Conservation (phyloP, 345 rosid species). For the Melastoma malabathricum region DNA sequence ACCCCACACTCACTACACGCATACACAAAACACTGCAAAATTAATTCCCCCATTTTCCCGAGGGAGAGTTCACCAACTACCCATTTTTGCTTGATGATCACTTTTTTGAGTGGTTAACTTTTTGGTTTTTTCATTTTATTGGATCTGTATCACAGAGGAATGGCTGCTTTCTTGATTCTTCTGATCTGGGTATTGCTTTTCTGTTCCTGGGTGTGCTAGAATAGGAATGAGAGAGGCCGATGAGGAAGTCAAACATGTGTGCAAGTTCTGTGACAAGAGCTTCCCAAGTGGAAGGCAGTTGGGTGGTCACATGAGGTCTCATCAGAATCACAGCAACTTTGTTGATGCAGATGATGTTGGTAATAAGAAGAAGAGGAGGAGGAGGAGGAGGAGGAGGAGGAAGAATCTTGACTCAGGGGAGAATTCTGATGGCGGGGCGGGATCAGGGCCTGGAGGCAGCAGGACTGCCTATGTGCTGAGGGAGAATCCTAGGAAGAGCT, state of each 20-base stretch:
- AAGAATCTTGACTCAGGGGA: constrained; percentile 5
- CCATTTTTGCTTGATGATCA: too few species aligned
- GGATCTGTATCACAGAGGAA: constrained; percentile 3
- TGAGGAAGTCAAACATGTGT: constrained; percentile 26
- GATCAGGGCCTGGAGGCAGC: neutral
- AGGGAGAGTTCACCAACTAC: too few species aligned
- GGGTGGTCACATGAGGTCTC: constrained; percentile 78
- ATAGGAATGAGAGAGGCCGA: constrained; percentile 18
- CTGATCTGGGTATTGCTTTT: neutral
- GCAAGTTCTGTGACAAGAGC: constrained; percentile 56
- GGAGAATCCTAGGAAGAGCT: constrained; percentile 39
- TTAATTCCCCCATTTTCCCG: too few species aligned
- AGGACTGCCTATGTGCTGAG: constrained; percentile 26
- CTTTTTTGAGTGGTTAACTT: neutral
- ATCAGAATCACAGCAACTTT: constrained; percentile 24
- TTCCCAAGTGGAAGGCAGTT: constrained; percentile 52
- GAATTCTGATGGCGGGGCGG: constrained; percentile 11
- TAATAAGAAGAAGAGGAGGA: neutral
- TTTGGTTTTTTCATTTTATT: neutral
- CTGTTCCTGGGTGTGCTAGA: neutral
- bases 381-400: neutral
- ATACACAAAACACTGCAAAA: too few species aligned
- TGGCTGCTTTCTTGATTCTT: constrained; percentile 6
- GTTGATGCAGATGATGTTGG: constrained; percentile 15
- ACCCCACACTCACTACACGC: too few species aligned